Percentiles rank a stretch among this genome's conserved stretches.
These are phyloP conservation scores for Paramecium pentaurelia DNA, from an alignment of 73 alveolate species.

Conservation along the genomic window DNA sequence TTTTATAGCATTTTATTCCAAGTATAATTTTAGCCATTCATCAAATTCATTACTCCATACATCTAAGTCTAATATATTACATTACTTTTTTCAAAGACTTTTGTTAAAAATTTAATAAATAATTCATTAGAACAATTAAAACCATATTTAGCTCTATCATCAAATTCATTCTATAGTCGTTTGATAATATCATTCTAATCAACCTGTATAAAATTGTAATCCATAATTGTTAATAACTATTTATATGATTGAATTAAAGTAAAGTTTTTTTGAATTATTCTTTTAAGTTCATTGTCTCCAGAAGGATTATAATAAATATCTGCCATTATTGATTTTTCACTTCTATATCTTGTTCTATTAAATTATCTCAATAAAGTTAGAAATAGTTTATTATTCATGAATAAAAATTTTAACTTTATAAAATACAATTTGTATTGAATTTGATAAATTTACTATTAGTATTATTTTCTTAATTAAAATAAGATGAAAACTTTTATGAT, in stretches of 20 bases:
- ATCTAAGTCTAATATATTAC: background rate
- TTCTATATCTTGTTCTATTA: background rate
- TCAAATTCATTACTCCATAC: background rate
- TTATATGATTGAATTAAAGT: background rate
- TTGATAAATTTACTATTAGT: no score
- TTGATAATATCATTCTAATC: background rate
- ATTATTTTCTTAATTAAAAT: no score
- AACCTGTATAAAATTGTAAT: background rate
- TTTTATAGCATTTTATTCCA: background rate
- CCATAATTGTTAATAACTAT: background rate
- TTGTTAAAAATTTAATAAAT: background rate
- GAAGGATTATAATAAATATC: background rate
- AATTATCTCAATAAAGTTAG: background rate
- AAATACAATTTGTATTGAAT: background rate
- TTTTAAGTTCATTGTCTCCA: background rate
- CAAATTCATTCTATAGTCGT: background rate
- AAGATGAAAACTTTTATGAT: no score
- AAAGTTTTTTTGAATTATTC: background rate
- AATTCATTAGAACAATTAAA: background rate
- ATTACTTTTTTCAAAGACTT: background rate
- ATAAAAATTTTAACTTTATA: background rate
- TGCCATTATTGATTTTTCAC: background rate
- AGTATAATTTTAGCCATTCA: background rate
- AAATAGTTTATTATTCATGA: background rate
- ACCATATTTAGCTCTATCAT: background rate